Evolutionary conservation across 2,329 filamentous ascomycete species (phyloP).

Genomic region (Fusarium avenaceum): DNA sequence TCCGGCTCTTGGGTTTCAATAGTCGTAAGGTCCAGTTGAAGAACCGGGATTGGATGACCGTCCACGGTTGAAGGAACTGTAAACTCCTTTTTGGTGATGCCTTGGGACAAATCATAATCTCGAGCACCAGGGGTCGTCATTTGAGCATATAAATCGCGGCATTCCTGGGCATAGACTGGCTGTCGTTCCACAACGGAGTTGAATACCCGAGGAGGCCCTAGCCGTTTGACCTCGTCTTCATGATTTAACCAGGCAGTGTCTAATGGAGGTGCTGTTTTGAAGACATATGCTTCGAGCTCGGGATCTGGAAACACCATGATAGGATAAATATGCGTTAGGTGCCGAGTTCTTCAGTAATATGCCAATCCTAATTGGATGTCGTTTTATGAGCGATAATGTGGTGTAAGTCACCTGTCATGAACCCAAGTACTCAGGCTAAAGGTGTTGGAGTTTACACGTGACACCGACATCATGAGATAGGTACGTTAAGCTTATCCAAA

Average conservation of each 20-base stretch:
- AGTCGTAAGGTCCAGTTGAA: constrained; percentile 50
- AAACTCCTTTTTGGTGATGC: constrained; percentile 50
- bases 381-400: background rate
- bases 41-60: constrained; percentile 54
- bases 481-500: background rate
- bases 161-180: constrained; percentile 57
- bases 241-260: constrained; percentile 58
- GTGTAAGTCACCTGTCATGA: background rate
- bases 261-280: constrained; percentile 55
- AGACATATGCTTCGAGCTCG: constrained; percentile 45
- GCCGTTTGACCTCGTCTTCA: constrained; percentile 50
- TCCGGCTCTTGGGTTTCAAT: constrained; percentile 30
- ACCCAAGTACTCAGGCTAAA: constrained; percentile 29
- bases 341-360: background rate
- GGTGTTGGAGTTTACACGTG: constrained; percentile 14
- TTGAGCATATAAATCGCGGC: constrained; percentile 54
- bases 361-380: too few species aligned
- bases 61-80: constrained; percentile 53
- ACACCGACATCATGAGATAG: background rate
- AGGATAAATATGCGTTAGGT: too few species aligned
- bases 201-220: constrained; percentile 40
- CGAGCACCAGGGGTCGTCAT: constrained; percentile 55
- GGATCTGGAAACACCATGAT: constrained; percentile 38
- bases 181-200: constrained; percentile 52
- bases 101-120: constrained; percentile 55